These are phyloP conservation scores for Halophytophthora batemanensis DNA, from an alignment of 352 stramenopile species.

Conservation along the genomic window DNA sequence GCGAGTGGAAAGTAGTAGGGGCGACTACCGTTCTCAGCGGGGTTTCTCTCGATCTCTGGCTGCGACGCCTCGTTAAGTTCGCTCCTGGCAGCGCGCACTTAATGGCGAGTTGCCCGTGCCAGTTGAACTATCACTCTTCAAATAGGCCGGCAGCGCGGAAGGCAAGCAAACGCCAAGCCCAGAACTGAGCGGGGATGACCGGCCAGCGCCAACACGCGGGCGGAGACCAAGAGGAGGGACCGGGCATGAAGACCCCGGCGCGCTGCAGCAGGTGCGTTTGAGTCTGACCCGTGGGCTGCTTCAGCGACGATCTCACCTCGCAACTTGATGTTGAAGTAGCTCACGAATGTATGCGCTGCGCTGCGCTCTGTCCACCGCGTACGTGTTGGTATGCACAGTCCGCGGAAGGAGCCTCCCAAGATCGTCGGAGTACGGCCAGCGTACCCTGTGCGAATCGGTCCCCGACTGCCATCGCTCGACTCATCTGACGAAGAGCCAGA, in stretches of 20 bases:
- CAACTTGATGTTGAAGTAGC: constrained; percentile 3
- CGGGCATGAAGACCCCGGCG: constrained; percentile 11
- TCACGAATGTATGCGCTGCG: constrained; percentile 4
- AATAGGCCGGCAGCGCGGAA: too few relatives aligned
- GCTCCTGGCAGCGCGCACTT: too few relatives aligned
- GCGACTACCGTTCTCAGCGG: too few relatives aligned
- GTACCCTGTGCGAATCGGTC: constrained; percentile 17
- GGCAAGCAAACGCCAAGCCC: background rate
- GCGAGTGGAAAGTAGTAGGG: too few relatives aligned
- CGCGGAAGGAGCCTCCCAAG: constrained; percentile 17
- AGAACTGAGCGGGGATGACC: constrained; percentile 13
- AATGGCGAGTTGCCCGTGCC: too few relatives aligned
- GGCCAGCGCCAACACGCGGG: constrained; percentile 9
- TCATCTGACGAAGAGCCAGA: constrained; percentile 12
- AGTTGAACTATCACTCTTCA: too few relatives aligned
- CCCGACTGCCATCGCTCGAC: constrained; percentile 20
- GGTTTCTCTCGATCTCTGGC: too few relatives aligned
- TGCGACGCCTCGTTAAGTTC: too few relatives aligned
- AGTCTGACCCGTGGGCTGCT: background rate
- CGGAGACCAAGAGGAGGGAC: background rate
- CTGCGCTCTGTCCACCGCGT: background rate
- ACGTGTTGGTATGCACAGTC: constrained; percentile 5
- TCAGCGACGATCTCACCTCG: background rate
- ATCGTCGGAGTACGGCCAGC: constrained; percentile 17
- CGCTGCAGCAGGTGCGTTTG: constrained; percentile 17